Percentiles rank a stretch among this genome's conserved stretches.
Conservation (phyloP, 2,329 filamentous ascomycete genomes). For the Parascedosporium putredinis region DNA sequence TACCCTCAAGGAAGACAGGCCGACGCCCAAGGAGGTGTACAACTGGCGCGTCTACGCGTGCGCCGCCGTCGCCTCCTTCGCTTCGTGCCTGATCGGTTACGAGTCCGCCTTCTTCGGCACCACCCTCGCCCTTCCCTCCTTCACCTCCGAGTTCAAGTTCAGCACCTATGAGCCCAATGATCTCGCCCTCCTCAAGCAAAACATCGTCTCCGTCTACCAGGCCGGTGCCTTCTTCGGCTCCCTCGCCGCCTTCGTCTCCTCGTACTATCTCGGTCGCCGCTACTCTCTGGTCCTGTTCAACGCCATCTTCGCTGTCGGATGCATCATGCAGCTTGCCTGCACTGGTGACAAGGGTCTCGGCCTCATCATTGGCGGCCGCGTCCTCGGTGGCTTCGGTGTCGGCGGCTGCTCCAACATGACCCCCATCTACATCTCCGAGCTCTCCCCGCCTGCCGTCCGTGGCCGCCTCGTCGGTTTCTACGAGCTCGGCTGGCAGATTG, state of each 20-base stretch:
- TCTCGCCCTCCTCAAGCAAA: conserved; percentile 54
- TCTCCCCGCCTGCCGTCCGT: conserved; percentile 51
- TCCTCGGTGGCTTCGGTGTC: conserved; percentile 53
- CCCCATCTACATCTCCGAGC: conserved; percentile 51
- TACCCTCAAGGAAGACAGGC: conserved; percentile 42
- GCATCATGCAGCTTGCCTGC: conserved; percentile 50
- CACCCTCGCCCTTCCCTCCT: conserved; percentile 14
- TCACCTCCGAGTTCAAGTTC: conserved; percentile 53
- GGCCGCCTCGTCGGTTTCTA: conserved; percentile 57
- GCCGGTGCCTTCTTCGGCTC: conserved; percentile 76
- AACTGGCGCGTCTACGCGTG: conserved; percentile 50
- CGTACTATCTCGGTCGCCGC: conserved; percentile 57
- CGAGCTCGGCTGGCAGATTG: conserved; percentile 55
- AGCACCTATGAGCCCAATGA: conserved; percentile 31
- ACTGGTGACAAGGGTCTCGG: conserved; percentile 40
- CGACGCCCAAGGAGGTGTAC: conserved; percentile 45
- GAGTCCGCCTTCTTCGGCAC: conserved; percentile 15
- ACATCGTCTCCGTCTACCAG: conserved; percentile 70
- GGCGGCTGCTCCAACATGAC: conserved; percentile 54
- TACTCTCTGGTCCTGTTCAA: conserved; percentile 52
- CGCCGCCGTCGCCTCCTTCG: conserved; percentile 43
- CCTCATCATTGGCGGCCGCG: conserved; percentile 49
- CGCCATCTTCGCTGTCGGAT: conserved; percentile 57
- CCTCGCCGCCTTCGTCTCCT: conserved; percentile 55
- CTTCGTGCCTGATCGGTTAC: conserved; percentile 39